Evolutionary conservation across 345 rosid species (phyloP).

Genomic region (Lenwebbia sp.): DNA sequence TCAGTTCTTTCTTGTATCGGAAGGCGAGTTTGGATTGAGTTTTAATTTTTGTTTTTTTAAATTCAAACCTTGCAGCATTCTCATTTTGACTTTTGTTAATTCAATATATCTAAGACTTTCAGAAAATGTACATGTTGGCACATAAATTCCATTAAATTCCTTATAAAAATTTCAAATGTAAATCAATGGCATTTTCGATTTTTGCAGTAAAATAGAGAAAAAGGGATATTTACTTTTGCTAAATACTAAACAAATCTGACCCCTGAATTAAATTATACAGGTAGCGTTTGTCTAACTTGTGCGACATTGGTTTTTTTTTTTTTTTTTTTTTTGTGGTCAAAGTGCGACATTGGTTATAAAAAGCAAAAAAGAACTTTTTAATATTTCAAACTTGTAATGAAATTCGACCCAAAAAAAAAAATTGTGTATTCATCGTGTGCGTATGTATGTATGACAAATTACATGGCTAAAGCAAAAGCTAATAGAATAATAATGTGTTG

Average conservation of each 20-base stretch:
- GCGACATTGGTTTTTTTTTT: not conserved
- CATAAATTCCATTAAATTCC: not conserved
- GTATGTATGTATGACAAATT: no score
- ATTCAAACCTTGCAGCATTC: not conserved
- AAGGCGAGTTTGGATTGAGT: not conserved
- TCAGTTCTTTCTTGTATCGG: not conserved
- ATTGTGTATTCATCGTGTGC: no score
- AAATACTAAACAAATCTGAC: not conserved
- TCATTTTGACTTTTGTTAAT: not conserved
- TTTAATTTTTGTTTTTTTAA: not conserved
- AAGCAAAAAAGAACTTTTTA: not conserved
- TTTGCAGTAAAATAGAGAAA: not conserved
- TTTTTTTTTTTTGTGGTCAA: no score
- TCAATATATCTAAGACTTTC: not conserved
- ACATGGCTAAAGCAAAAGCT: not conserved
- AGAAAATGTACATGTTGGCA: not conserved
- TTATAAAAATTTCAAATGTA: not conserved
- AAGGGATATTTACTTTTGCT: not conserved
- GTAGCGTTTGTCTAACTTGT: not conserved
- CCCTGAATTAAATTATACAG: not conserved
- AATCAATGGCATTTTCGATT: not conserved
- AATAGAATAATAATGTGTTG: not conserved
- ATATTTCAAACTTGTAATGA: not conserved
- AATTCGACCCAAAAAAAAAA: no score
- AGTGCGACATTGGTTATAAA: not conserved